A percentile compares a stretch with the other conserved stretches of the same genome.
Evolutionary conservation across 306 rosid species (phyloP).

Genomic region (Elaeagnus macrophylla): DNA sequence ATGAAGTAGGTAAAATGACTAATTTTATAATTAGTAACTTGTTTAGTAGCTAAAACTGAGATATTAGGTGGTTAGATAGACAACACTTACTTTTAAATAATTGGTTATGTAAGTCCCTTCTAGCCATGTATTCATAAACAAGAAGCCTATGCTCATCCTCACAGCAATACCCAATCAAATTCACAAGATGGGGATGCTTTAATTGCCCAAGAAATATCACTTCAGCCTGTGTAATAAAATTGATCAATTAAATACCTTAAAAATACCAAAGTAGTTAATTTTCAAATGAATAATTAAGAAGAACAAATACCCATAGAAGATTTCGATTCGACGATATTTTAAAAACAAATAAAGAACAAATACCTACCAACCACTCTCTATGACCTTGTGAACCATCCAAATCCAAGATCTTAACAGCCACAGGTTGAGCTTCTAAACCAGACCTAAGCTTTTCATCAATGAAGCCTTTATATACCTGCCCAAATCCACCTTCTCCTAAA

Average conservation of each 20-base stretch:
- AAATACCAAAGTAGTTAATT: too few species aligned
- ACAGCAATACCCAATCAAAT: slow-evolving; percentile 78
- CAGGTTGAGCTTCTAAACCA: slow-evolving; percentile 42
- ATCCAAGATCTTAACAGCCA: slow-evolving; percentile 74
- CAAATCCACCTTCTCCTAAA: slow-evolving; percentile 94
- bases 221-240: slow-evolving; percentile 47
- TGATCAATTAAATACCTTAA: background rate
- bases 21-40: too few species aligned
- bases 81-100: slow-evolving; percentile 47
- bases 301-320: slow-evolving; percentile 18
- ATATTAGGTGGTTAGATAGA: too few species aligned
- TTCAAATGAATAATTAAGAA: background rate
- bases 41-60: too few species aligned
- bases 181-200: slow-evolving; percentile 77
- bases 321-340: too few species aligned
- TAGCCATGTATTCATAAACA: slow-evolving; percentile 74
- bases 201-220: slow-evolving; percentile 83
- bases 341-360: background rate
- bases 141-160: slow-evolving; percentile 88
- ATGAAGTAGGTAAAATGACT: too few species aligned
- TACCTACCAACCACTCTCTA: slow-evolving; percentile 86
- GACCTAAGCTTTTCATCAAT: slow-evolving; percentile 54
- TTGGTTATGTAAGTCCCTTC: slow-evolving; percentile 61
- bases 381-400: slow-evolving; percentile 92
- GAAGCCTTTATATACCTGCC: slow-evolving; percentile 79